phyloP scores from a whole-genome alignment of 1,284 basidiomycete genomes.

The Kwoniella shivajii region DNA sequence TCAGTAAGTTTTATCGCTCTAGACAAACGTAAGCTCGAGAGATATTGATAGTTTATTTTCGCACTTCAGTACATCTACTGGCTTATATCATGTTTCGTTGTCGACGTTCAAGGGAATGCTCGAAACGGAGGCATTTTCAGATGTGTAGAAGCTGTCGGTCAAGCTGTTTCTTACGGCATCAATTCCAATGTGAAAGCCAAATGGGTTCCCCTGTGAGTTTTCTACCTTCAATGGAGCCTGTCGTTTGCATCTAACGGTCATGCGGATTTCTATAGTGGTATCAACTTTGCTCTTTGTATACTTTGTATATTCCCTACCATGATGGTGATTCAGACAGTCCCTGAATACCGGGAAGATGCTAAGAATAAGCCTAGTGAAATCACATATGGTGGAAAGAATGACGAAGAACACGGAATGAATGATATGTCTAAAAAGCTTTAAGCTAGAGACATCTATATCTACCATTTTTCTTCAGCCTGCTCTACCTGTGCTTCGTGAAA shows the following conservation, averaged over 20 bases:
- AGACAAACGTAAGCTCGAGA: background rate
- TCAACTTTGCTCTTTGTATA: slow-evolving; percentile 16
- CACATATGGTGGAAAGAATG: background rate
- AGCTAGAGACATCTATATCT: no score
- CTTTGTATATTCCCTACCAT: slow-evolving; percentile 12
- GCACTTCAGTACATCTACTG: slow-evolving; percentile 26
- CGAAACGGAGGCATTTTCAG: slow-evolving; percentile 27
- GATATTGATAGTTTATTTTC: no score
- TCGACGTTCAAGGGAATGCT: slow-evolving; percentile 20
- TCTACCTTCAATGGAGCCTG: background rate
- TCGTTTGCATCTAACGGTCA: background rate
- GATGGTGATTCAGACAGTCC: slow-evolving; percentile 13
- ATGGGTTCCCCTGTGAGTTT: slow-evolving; percentile 8
- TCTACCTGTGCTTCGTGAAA: no score
- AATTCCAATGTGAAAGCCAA: slow-evolving; percentile 15
- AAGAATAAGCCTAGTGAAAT: slow-evolving; percentile 1
- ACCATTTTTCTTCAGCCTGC: no score
- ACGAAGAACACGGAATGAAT: background rate
- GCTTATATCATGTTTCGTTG: slow-evolving; percentile 26
- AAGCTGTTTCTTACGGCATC: slow-evolving; percentile 27
- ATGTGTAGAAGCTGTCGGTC: slow-evolving; percentile 22
- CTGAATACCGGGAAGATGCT: slow-evolving; percentile 9
- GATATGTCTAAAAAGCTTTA: background rate
- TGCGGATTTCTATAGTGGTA: slow-evolving; percentile 5
- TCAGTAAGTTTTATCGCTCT: slow-evolving; percentile 19